Base-by-base conservation (phyloP, 352 stramenopile genomes). In the Thalassiosira livingstoniorum region DNA sequence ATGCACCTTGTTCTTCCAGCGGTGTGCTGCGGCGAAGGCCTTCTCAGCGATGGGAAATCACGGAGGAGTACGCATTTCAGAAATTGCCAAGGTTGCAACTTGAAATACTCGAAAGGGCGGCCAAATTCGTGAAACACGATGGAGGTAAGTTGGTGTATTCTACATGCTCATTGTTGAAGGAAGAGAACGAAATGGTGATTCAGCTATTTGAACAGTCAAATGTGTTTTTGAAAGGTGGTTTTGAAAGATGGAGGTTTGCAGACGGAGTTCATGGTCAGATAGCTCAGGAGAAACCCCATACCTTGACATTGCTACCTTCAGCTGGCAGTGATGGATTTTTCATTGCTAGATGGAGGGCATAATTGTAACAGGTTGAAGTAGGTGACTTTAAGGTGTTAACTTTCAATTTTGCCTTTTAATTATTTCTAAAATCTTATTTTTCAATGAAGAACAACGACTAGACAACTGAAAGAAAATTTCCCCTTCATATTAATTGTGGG, bases 161-260 rank as follows among this genome's bases (percentile, higher is more conserved):
- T n/a, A 87, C 82, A 23, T 87, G 82, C 37, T 87, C 78, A 31
- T 45, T 85, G 31, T 29, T 83, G 3, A 35, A 61, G 39, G 62
- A 75, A 43, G 82, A 89, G 53, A 89, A 89, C 58, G 78, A 87
- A 75, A 45, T 43, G 21, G 72, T 90, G 32, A 74, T 75, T 0
- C 32, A 42, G 15, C 35, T 37, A 57, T 89, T 89, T 61, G 81
- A 89, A 70, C 47, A 61, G 23, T 67, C 53, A n/a, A 35, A 69
- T 51, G 42, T 72, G 1, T 82, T 74, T 54, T 34, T 0, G 7
- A 45, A 65, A 31, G 27, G 23, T 4, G 68, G 25, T 27, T 75
- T 78, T 55, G 60, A 61, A 27, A 29, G 32, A 55, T 82, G 57
- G 54, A 37, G 51, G 45, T 79, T 82, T 51, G 42, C 61, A 45